Percentiles rank a stretch among this genome's conserved stretches.
Evolutionary conservation across 345 rosid genomes (phyloP).

Genomic region (Tarenaya hassleriana): DNA sequence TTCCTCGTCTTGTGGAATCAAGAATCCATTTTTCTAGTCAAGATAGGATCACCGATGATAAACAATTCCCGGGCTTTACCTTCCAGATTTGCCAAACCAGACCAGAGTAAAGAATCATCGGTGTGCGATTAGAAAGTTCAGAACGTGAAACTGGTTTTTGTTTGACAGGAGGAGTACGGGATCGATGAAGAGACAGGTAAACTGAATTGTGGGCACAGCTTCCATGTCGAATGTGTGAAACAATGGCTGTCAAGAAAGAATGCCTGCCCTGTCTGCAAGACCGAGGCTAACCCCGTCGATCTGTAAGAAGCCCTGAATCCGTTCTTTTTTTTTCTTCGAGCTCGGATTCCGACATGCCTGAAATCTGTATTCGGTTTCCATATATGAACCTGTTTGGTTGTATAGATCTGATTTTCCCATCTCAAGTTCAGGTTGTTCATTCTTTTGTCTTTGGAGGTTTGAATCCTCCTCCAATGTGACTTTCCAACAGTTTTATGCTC

Average conservation of each 20-base stretch:
- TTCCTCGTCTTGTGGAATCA: no score
- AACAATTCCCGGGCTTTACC: no score
- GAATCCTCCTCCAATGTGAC: no score
- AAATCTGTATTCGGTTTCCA: conserved; percentile 13
- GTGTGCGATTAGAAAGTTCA: no score
- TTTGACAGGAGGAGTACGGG: conserved; percentile 71
- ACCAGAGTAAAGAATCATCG: background rate
- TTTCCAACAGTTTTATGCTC: no score
- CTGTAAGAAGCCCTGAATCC: conserved; percentile 23
- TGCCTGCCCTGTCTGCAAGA: conserved; percentile 78
- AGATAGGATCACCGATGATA: no score
- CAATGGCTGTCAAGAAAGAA: conserved; percentile 84
- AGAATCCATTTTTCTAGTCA: no score
- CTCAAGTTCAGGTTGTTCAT: background rate
- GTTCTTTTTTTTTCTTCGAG: conserved; percentile 12
- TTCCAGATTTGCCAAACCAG: no score
- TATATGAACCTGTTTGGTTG: conserved; percentile 3
- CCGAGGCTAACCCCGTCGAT: conserved; percentile 43
- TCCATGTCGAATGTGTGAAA: conserved; percentile 73
- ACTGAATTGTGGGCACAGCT: conserved; percentile 69
- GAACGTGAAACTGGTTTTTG: no score
- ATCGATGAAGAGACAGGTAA: conserved; percentile 58
- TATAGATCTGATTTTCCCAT: conserved; percentile 4
- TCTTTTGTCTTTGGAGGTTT: no score
- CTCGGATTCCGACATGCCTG: no score